These are phyloP conservation scores for Debaryomyces fabryi DNA, from an alignment of 1,139 yeast species.

Conservation along the genomic window DNA sequence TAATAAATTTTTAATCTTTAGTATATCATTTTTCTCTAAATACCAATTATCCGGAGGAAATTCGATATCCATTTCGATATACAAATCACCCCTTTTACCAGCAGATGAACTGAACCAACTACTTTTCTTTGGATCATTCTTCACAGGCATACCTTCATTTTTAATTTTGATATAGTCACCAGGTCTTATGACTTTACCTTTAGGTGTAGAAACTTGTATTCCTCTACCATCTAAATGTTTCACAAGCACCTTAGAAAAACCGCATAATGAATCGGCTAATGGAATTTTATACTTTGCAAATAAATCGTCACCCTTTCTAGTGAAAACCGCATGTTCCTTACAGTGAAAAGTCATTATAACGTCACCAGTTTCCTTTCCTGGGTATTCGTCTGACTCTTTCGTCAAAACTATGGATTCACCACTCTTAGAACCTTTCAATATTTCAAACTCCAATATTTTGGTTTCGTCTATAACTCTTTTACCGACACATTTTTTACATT, in stretches of 20 bases:
- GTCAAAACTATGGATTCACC: constrained; percentile 64
- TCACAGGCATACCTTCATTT: constrained; percentile 87
- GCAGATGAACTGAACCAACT: constrained; percentile 36
- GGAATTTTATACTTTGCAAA: constrained; percentile 62
- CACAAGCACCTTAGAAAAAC: constrained; percentile 69
- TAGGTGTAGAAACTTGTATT: constrained; percentile 62
- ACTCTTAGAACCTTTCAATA: constrained; percentile 68
- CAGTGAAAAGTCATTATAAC: constrained; percentile 64
- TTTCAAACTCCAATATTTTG: constrained; percentile 75
- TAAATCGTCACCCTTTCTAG: constrained; percentile 66
- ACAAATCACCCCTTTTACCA: constrained; percentile 67
- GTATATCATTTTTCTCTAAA: constrained; percentile 62
- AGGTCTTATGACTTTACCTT: constrained; percentile 81
- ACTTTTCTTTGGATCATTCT: constrained; percentile 26
- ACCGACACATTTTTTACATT: constrained; percentile 79
- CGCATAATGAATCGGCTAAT: constrained; percentile 80
- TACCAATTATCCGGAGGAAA: constrained; percentile 88
- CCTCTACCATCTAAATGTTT: constrained; percentile 83
- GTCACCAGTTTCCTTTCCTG: constrained; percentile 79
- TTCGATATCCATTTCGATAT: constrained; percentile 67
- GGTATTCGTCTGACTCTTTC: constrained; percentile 78
- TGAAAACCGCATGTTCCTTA: constrained; percentile 48
- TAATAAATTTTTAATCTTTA: constrained; percentile 54
- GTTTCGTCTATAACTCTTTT: constrained; percentile 63
- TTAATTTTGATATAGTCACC: constrained; percentile 67